Conservation (phyloP, 2,329 filamentous ascomycete genomes). For the Teratosphaeria epicoccoides region DNA sequence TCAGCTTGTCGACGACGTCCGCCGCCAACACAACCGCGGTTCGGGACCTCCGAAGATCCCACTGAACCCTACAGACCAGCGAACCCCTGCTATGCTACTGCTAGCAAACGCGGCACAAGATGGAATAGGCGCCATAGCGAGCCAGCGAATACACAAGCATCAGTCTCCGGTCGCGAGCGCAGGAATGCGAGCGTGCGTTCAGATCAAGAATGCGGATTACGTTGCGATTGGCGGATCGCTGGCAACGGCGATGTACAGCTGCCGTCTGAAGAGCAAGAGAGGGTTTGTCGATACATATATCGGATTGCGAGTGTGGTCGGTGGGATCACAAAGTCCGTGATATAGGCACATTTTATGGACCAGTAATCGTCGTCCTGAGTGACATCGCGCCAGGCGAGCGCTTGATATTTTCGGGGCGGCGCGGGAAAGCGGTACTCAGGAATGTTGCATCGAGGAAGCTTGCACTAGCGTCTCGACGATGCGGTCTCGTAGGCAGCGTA, state of each 20-base stretch:
- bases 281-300: background rate
- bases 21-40: background rate
- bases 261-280: background rate
- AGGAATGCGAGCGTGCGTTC: background rate
- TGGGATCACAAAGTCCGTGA: background rate
- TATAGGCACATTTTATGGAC: background rate
- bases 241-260: background rate
- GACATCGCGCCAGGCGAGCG: background rate
- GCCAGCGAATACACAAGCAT: background rate
- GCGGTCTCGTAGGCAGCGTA: too few species aligned
- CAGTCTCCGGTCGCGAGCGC: background rate
- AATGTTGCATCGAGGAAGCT: too few species aligned
- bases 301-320: background rate
- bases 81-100: background rate
- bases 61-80: background rate
- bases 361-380: background rate
- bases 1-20: background rate
- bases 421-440: too few species aligned
- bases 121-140: background rate
- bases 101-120: background rate
- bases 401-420: background rate
- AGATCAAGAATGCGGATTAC: background rate
- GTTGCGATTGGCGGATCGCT: background rate
- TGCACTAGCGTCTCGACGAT: too few species aligned
- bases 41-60: background rate